phyloP scores from a whole-genome alignment of 1,284 basidiomycete genomes.

The Meripilus lineatus region DNA sequence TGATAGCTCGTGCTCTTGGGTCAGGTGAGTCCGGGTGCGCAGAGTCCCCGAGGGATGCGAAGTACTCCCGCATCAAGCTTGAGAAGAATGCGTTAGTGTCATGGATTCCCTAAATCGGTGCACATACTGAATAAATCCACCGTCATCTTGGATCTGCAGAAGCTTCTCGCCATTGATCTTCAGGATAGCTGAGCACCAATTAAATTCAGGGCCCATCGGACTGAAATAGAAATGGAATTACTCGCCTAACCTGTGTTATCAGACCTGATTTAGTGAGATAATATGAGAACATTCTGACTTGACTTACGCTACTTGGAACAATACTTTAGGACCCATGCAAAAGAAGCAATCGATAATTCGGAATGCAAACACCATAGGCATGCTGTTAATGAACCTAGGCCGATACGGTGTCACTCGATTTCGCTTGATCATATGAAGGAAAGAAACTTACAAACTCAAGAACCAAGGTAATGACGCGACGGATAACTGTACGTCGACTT shows the following conservation, averaged over 20 bases:
- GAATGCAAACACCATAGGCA: slow-evolving; percentile 99
- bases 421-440: not conserved
- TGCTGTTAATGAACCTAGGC: slow-evolving; percentile 94
- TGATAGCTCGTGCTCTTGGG: slow-evolving; percentile 90
- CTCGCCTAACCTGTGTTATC: too few relatives aligned
- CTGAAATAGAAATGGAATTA: too few relatives aligned
- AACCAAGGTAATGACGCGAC: slow-evolving; percentile 99
- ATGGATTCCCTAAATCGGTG: not conserved
- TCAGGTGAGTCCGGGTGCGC: slow-evolving; percentile 90
- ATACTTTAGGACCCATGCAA: slow-evolving; percentile 97
- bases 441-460: slow-evolving; percentile 71
- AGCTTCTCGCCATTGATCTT: slow-evolving; percentile 98
- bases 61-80: slow-evolving; percentile 93
- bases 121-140: slow-evolving; percentile 87
- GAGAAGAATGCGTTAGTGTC: slow-evolving; percentile 1
- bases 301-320: slow-evolving; percentile 93
- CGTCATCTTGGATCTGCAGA: slow-evolving; percentile 95
- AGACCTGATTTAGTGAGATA: not conserved
- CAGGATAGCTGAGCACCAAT: slow-evolving; percentile 72
- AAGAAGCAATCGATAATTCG: slow-evolving; percentile 99
- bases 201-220: too few relatives aligned
- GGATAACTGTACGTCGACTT: slow-evolving; percentile 93
- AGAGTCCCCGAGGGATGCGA: slow-evolving; percentile 89
- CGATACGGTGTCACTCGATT: not conserved
- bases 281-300: slow-evolving; percentile 5